phyloP scores from a whole-genome alignment of 2,329 filamentous ascomycete genomes.

The Leptographium galeiforme region DNA sequence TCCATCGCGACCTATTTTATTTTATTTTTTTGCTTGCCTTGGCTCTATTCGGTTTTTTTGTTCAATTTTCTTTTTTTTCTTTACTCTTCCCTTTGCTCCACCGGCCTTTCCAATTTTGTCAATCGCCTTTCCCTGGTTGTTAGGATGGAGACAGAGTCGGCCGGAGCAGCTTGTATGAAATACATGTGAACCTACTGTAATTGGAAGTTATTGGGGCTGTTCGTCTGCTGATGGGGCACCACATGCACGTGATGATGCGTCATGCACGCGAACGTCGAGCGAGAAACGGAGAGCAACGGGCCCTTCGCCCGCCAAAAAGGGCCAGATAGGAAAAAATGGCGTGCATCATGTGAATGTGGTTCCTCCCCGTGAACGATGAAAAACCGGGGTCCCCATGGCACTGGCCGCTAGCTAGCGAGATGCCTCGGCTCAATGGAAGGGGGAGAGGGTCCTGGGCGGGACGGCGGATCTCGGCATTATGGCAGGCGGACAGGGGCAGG shows the following conservation, averaged over 20 bases:
- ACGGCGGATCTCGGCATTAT: neutral
- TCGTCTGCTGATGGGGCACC: too few species aligned
- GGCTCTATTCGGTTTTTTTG: neutral
- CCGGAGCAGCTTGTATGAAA: neutral
- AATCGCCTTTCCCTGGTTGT: neutral
- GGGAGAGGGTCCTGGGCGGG: neutral
- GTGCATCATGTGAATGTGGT: slow-evolving; percentile 1
- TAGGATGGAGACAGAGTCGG: neutral
- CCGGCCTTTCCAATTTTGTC: neutral
- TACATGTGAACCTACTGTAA: neutral
- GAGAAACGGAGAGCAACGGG: too few species aligned
- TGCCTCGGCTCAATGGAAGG: slow-evolving; percentile 6
- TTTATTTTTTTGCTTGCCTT: neutral
- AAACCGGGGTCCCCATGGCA: neutral
- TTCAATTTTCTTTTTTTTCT: neutral
- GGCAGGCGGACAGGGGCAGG: too few species aligned
- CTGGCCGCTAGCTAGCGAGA: neutral
- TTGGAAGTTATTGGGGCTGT: neutral
- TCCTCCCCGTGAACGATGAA: neutral
- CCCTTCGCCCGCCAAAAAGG: neutral
- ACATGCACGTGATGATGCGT: neutral
- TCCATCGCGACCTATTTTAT: neutral
- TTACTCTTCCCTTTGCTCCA: neutral
- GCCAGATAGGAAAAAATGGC: neutral
- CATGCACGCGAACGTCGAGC: neutral